Evolutionary conservation across 257 asterid genomes (phyloP), one percentile per base, ranked within the genome.

Genomic region (Nemophila menziesii): DNA sequence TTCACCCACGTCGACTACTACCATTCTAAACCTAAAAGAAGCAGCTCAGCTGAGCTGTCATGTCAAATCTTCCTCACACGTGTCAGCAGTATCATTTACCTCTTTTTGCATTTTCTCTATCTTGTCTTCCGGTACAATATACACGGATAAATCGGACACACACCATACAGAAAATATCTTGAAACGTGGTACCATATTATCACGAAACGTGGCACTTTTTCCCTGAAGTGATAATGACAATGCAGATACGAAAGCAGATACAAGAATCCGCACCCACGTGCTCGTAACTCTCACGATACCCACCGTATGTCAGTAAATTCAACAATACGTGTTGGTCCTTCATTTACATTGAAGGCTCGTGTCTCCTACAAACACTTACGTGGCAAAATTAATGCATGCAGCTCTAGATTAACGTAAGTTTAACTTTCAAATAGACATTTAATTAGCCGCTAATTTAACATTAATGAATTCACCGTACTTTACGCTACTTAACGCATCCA

Each of bases 381-480:
- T 61, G 77, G 63, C 68, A 46, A 4, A 0, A 1, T 0, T 23
- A 18, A 11, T 15, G 14, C 74, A 64, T 47, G 71, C 68, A 65
- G 56, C 39, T 21, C 1, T 27, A 39, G 33, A 33, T 53, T 47
- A 33, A 17, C 7, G 18, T 12, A 8, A 14, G 41, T 43, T 51
- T 47, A 38, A 55, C 12, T 51, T 24, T 14, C 37, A 39, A 43
- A 51, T 39, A 52, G 34, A 38, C 54, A 18, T 13, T 14, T 16
- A 54, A 29, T 29, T 11, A 19, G 46, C 66, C 63, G 51, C 52
- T 68, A 57, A 61, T 49, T 26, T 9, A 21, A 58, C 52, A 44
- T 68, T 73, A 48, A 56, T 36, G 52, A 52, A 43, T 10, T 37
- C 63, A 54, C 63, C 79, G 71, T 46, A 47, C 17, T 71, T 70